Evolutionary conservation across 106 monocot genomes (phyloP).

Genomic region (Apostasia ramifera): DNA sequence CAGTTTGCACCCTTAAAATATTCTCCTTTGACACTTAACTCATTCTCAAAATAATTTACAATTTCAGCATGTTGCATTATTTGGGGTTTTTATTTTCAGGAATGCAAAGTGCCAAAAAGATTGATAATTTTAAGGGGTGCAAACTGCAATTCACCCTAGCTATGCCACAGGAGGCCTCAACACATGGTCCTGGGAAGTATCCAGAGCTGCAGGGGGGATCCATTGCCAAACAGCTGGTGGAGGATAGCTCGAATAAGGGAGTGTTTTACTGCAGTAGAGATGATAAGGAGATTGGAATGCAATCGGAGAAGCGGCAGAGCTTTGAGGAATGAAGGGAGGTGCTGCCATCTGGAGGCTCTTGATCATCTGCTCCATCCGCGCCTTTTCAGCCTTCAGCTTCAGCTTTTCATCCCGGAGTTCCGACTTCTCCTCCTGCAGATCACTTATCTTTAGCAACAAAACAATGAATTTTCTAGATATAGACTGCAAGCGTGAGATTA

Average conservation of each 20-base stretch:
- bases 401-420: slow-evolving; percentile 71
- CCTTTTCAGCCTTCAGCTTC: slow-evolving; percentile 69
- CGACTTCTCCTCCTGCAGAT: slow-evolving; percentile 58
- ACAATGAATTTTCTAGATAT: too few species aligned
- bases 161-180: slow-evolving; percentile 78
- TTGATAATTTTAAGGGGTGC: too few species aligned
- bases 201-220: slow-evolving; percentile 56
- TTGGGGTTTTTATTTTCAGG: too few species aligned
- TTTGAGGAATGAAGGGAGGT: slow-evolving; percentile 27
- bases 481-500: too few species aligned
- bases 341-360: slow-evolving; percentile 17
- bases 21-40: too few species aligned
- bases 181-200: slow-evolving; percentile 71
- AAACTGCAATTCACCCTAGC: too few species aligned
- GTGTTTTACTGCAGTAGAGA: slow-evolving; percentile 8
- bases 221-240: slow-evolving; percentile 73
- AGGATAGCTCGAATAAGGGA: slow-evolving; percentile 33
- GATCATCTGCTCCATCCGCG: slow-evolving; percentile 51
- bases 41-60: too few species aligned
- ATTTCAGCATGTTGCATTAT: too few species aligned
- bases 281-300: slow-evolving; percentile 16
- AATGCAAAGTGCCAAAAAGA: too few species aligned
- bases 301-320: slow-evolving; percentile 9
- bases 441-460: neutral
- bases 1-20: too few species aligned